These are phyloP conservation scores for Diaporthe ilicicola DNA, from an alignment of 2,329 filamentous ascomycete species.

Conservation along the genomic window DNA sequence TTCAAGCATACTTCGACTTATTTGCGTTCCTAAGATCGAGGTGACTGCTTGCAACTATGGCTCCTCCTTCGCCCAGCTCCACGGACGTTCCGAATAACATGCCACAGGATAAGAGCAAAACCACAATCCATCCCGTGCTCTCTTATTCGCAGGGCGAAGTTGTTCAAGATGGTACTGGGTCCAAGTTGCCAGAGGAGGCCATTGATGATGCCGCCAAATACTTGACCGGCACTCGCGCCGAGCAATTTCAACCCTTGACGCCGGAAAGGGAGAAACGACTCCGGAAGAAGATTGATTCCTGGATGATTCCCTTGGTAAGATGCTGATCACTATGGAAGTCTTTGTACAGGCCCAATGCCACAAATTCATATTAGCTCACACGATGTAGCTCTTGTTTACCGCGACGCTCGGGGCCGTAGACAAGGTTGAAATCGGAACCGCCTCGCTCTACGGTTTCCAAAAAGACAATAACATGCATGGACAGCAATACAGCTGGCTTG, in stretches of 20 bases:
- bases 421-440: conserved; percentile 45
- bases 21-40: not conserved
- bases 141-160: conserved; percentile 11
- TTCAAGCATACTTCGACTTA: not conserved
- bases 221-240: not conserved
- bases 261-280: conserved; percentile 41
- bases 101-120: not conserved
- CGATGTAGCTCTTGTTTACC: conserved; percentile 39
- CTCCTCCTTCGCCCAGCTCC: not conserved
- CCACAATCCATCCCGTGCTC: not conserved
- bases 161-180: not conserved
- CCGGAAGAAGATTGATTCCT: conserved; percentile 41
- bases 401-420: conserved; percentile 44
- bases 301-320: conserved; percentile 41
- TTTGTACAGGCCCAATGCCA: not conserved
- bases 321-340: not conserved
- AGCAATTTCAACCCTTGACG: conserved; percentile 37
- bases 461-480: conserved; percentile 44
- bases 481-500: conserved; percentile 45
- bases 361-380: not conserved
- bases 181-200: not conserved
- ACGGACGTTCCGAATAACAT: not conserved
- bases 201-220: conserved; percentile 30
- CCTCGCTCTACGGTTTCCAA: conserved; percentile 45
- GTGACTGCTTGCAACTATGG: not conserved